These are phyloP conservation scores for Quercus gilva DNA, from an alignment of 306 rosid genomes.

Conservation along the genomic window DNA sequence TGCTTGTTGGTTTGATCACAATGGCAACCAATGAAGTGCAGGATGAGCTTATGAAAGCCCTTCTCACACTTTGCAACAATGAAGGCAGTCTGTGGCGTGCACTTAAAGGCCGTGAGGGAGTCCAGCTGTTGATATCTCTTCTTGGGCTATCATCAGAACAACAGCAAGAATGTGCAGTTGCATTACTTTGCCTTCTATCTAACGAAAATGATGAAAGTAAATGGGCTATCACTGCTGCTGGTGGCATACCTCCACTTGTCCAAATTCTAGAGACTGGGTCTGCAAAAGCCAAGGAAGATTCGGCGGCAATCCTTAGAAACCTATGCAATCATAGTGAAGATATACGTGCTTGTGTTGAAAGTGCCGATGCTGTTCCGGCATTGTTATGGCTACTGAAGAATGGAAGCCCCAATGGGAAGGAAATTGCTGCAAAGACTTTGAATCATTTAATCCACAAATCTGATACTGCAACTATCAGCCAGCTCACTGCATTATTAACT, in stretches of 20 bases:
- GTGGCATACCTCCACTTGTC: constrained; percentile 99
- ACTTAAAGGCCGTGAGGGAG: constrained; percentile 96
- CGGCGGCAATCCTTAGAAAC: constrained; percentile 89
- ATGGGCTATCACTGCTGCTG: constrained; percentile 99
- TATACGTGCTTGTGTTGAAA: constrained; percentile 98
- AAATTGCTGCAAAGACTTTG: constrained; percentile 96
- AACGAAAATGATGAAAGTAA: constrained; percentile 95
- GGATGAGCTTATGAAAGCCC: constrained; percentile 85
- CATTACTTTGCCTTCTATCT: constrained; percentile 85
- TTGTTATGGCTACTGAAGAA: constrained; percentile 91
- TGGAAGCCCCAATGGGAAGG: constrained; percentile 95
- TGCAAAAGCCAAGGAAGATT: constrained; percentile 96
- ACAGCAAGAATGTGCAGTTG: constrained; percentile 98
- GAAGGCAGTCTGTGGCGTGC: constrained; percentile 90
- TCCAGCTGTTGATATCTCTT: constrained; percentile 91
- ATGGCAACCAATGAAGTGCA: constrained; percentile 93
- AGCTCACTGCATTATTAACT: constrained; percentile 88
- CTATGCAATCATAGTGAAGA: constrained; percentile 99
- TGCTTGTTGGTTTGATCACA: constrained; percentile 96
- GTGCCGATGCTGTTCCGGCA: constrained; percentile 99
- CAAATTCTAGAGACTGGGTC: constrained; percentile 97
- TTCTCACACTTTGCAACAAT: constrained; percentile 71
- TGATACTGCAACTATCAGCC: constrained; percentile 93
- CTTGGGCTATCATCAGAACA: constrained; percentile 97
- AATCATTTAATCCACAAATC: constrained; percentile 95